These are phyloP conservation scores for Spencermartinsiella europaea DNA, from an alignment of 805 yeast genomes.

Conservation along the genomic window DNA sequence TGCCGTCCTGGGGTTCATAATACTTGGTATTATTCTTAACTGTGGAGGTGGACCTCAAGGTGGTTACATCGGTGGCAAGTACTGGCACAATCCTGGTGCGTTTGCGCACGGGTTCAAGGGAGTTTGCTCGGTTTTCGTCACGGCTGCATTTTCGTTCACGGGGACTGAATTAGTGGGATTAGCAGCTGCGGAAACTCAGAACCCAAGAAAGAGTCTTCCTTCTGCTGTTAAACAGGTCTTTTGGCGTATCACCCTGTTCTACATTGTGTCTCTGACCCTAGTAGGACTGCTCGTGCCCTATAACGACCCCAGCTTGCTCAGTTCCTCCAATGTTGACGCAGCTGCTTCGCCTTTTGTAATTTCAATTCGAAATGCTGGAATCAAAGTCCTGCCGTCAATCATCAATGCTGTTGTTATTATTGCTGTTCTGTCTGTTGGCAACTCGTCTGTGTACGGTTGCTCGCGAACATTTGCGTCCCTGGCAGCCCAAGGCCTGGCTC, in stretches of 20 bases:
- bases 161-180: constrained; percentile 68
- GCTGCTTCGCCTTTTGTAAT: constrained; percentile 68
- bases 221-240: constrained; percentile 70
- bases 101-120: constrained; percentile 65
- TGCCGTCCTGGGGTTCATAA: constrained; percentile 59
- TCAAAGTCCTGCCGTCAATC: constrained; percentile 57
- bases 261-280: constrained; percentile 49
- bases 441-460: constrained; percentile 61
- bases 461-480: constrained; percentile 62
- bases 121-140: constrained; percentile 60
- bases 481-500: constrained; percentile 57
- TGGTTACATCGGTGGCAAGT: constrained; percentile 48
- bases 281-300: constrained; percentile 65
- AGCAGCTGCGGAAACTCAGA: constrained; percentile 65
- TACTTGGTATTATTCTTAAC: constrained; percentile 47
- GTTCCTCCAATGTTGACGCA: constrained; percentile 43
- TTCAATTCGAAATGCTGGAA: constrained; percentile 59
- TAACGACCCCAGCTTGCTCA: constrained; percentile 42
- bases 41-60: constrained; percentile 56
- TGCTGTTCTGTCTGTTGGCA: constrained; percentile 62
- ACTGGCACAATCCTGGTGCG: constrained; percentile 65
- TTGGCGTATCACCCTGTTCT: constrained; percentile 68
- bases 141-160: constrained; percentile 68
- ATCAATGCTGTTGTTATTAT: constrained; percentile 63
- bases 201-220: constrained; percentile 62